phyloP scores from a whole-genome alignment of 1,284 basidiomycete species.

The Tylopilus orsonianus region DNA sequence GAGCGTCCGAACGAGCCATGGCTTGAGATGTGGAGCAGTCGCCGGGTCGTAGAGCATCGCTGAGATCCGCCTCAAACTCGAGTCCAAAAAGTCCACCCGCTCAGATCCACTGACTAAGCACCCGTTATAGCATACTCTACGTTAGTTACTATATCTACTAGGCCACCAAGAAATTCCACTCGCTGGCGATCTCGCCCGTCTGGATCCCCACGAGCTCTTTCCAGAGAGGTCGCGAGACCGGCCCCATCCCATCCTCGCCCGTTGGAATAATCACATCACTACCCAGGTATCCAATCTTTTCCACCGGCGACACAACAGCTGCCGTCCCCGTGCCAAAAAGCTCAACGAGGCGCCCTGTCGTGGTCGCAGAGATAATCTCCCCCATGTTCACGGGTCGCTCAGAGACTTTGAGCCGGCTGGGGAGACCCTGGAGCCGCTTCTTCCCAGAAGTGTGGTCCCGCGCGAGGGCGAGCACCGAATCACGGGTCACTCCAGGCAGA shows the following conservation, averaged over 20 bases:
- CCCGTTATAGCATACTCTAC: not conserved
- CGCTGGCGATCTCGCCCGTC: slow-evolving; percentile 79
- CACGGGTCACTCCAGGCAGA: slow-evolving; percentile 94
- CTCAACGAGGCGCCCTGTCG: slow-evolving; percentile 77
- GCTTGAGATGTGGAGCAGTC: slow-evolving; percentile 64
- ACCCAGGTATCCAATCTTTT: slow-evolving; percentile 86
- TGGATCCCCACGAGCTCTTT: slow-evolving; percentile 89
- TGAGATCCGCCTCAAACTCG: not conserved
- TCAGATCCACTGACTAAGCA: slow-evolving; percentile 32
- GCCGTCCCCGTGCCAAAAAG: slow-evolving; percentile 95
- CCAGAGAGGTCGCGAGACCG: slow-evolving; percentile 80
- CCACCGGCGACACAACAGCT: slow-evolving; percentile 81
- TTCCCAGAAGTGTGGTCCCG: slow-evolving; percentile 70
- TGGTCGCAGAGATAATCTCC: slow-evolving; percentile 77
- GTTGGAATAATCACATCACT: slow-evolving; percentile 84
- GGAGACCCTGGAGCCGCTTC: slow-evolving; percentile 57
- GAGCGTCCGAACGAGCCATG: slow-evolving; percentile 81
- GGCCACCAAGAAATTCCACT: slow-evolving; percentile 72
- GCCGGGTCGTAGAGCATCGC: slow-evolving; percentile 66
- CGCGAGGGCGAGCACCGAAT: slow-evolving; percentile 85
- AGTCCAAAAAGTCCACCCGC: slow-evolving; percentile 5
- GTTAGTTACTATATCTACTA: slow-evolving; percentile 23
- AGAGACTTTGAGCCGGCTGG: slow-evolving; percentile 69
- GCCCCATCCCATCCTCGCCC: slow-evolving; percentile 86
- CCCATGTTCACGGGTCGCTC: slow-evolving; percentile 90